Percentiles rank a stretch among this genome's conserved stretches.
phyloP scores from a whole-genome alignment of 768 basidiomycete species.

The Agaricus blazei region DNA sequence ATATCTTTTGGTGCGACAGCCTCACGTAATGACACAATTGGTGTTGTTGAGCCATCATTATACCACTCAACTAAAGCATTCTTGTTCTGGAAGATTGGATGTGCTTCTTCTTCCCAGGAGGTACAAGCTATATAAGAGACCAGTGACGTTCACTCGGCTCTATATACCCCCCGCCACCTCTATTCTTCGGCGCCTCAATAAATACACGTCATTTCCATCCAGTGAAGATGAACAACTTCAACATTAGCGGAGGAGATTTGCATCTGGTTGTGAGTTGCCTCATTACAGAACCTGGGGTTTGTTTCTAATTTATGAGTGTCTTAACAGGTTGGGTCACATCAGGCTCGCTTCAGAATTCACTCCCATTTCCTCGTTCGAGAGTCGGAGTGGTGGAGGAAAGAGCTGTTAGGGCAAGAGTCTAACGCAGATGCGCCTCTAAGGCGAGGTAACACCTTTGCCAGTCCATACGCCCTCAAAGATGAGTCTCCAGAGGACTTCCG shows the following conservation, averaged over 20 bases:
- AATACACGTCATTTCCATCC: constrained; percentile 8
- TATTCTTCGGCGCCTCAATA: not conserved
- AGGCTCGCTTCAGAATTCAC: constrained; percentile 44
- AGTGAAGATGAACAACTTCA: not conserved
- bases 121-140: not conserved
- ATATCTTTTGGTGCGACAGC: too few species aligned
- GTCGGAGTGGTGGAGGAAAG: constrained; percentile 36
- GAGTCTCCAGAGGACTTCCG: constrained; percentile 41
- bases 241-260: constrained; percentile 1
- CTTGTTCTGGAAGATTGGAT: not conserved
- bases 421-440: constrained; percentile 23
- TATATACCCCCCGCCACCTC: not conserved
- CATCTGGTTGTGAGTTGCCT: constrained; percentile 18
- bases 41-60: not conserved
- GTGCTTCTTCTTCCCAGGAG: not conserved
- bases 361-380: constrained; percentile 51
- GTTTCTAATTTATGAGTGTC: too few species aligned
- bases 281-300: too few species aligned
- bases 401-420: constrained; percentile 20
- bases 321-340: constrained; percentile 2
- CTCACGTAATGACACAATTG: not conserved
- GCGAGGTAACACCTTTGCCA: constrained; percentile 26
- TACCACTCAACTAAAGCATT: not conserved
- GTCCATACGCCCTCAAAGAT: constrained; percentile 35
- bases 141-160: not conserved